Conservation (phyloP, 2,329 filamentous ascomycete species). For the Beauveria scarabaeidicola region DNA sequence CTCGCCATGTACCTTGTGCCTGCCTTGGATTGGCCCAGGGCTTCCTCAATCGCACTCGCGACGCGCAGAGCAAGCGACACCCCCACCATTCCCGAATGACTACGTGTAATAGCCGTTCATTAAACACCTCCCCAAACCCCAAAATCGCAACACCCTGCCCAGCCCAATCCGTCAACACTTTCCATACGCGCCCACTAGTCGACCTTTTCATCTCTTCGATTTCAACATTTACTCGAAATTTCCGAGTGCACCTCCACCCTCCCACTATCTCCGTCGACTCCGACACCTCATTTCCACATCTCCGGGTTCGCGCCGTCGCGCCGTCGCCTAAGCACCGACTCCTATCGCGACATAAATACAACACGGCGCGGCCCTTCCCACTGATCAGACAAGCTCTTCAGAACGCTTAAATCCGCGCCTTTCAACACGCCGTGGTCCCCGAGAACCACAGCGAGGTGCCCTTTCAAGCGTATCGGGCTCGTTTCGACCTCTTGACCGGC, state of each 20-base stretch:
- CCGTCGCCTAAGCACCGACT: not conserved
- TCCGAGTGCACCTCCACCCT: not conserved
- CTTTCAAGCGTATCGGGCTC: slow-evolving; percentile 42
- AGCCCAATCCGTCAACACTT: too few relatives aligned
- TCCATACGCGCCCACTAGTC: not conserved
- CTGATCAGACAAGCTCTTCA: slow-evolving; percentile 16
- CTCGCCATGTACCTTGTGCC: not conserved
- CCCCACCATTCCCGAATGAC: slow-evolving; percentile 5
- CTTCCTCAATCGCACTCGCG: not conserved
- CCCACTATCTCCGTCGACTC: not conserved
- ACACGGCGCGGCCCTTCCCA: not conserved
- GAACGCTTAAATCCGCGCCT: slow-evolving; percentile 47
- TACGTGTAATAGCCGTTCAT: not conserved
- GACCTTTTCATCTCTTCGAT: not conserved
- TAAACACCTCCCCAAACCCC: not conserved
- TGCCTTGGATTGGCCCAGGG: not conserved
- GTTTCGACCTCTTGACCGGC: slow-evolving; percentile 31
- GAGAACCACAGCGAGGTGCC: slow-evolving; percentile 86
- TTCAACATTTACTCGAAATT: not conserved
- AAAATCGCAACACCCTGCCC: not conserved
- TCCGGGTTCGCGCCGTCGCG: not conserved
- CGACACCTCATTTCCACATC: not conserved
- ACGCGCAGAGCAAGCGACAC: not conserved
- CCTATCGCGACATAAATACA: not conserved
- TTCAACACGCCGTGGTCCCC: slow-evolving; percentile 86